A percentile compares a stretch with the other conserved stretches of the same genome.
phyloP scores from a whole-genome alignment of 441 rosid species.

The Jatropha podagrica region DNA sequence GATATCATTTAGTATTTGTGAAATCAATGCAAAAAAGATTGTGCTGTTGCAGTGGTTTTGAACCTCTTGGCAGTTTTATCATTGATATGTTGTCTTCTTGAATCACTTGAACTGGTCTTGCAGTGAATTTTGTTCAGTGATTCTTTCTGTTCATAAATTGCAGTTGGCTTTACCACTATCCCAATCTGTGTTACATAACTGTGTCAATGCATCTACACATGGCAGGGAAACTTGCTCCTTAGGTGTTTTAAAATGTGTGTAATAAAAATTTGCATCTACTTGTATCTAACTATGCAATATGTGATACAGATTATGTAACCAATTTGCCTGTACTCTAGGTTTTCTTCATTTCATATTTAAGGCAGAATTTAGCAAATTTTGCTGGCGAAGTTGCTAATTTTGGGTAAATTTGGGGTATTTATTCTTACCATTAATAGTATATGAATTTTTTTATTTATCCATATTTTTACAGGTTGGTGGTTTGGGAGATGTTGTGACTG shows the following conservation, averaged over 20 bases:
- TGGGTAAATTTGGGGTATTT: not conserved
- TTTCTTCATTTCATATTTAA: not conserved
- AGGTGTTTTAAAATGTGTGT: not conserved
- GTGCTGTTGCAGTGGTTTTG: not conserved
- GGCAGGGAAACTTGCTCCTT: not conserved
- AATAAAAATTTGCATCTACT: not conserved
- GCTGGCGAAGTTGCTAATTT: not conserved
- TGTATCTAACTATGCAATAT: not conserved
- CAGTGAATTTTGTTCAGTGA: not conserved
- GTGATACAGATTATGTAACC: not conserved
- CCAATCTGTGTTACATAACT: not conserved
- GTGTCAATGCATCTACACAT: not conserved
- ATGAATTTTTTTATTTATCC: not conserved
- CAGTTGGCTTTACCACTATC: not conserved
- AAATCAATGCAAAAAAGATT: not conserved
- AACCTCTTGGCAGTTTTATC: not conserved
- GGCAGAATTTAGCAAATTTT: not conserved
- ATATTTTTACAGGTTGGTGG: slow-evolving; percentile 73
- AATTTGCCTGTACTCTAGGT: not conserved
- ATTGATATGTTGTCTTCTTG: not conserved
- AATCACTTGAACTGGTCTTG: not conserved
- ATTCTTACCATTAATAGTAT: not conserved
- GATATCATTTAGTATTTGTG: not conserved
- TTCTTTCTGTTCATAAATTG: not conserved
- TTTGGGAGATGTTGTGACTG: slow-evolving; percentile 93